phyloP scores from a whole-genome alignment of 2,329 filamentous ascomycete genomes.

The Colletotrichum musae region DNA sequence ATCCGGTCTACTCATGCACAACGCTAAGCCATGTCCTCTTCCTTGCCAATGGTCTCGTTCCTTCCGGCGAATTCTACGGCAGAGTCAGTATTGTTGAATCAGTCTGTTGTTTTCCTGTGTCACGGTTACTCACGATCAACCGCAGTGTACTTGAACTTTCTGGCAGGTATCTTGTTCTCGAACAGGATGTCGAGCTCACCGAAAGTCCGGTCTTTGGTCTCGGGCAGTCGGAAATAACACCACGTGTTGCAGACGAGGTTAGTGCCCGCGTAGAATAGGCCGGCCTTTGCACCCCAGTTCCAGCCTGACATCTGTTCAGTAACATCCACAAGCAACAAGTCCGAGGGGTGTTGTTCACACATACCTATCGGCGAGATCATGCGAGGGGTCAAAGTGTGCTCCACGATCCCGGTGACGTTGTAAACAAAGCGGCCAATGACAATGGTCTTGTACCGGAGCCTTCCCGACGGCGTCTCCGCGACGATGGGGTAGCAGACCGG shows the following conservation, averaged over 20 bases:
- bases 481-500: slow-evolving; percentile 61
- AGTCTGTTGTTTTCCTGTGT: no score
- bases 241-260: slow-evolving; percentile 55
- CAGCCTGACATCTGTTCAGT: slow-evolving; percentile 45
- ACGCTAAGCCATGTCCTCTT: slow-evolving; percentile 5
- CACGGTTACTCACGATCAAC: slow-evolving; percentile 41
- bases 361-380: slow-evolving; percentile 51
- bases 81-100: background rate
- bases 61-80: background rate
- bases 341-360: background rate
- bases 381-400: slow-evolving; percentile 54
- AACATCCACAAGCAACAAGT: no score
- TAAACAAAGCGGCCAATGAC: slow-evolving; percentile 60
- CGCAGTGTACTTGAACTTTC: slow-evolving; percentile 48
- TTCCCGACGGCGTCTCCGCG: slow-evolving; percentile 60
- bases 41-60: background rate
- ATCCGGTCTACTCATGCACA: no score
- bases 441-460: slow-evolving; percentile 61
- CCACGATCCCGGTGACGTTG: slow-evolving; percentile 58
- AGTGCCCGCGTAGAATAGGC: slow-evolving; percentile 57
- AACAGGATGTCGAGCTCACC: slow-evolving; percentile 56
- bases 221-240: slow-evolving; percentile 59
- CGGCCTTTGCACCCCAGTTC: slow-evolving; percentile 58
- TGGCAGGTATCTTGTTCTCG: slow-evolving; percentile 42
- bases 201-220: slow-evolving; percentile 61